phyloP scores from a whole-genome alignment of 306 rosid species.

The Gillenia trifoliata region DNA sequence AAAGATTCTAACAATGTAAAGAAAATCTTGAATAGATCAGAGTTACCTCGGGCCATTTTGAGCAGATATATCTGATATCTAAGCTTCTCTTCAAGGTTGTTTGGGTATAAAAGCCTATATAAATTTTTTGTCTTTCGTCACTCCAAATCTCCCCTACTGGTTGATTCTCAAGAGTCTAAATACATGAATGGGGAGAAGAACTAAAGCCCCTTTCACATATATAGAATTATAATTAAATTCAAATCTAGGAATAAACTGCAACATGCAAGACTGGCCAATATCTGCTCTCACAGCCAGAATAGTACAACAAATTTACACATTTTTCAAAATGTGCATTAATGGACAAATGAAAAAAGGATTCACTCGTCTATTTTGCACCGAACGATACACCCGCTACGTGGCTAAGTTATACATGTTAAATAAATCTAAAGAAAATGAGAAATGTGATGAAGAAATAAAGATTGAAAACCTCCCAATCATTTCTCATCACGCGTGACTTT shows the following conservation, averaged over 20 bases:
- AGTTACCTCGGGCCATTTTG: conserved; percentile 27
- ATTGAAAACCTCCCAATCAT: not conserved
- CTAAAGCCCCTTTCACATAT: not conserved
- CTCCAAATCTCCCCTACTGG: not conserved
- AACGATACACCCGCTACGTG: not conserved
- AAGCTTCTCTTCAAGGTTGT: not conserved
- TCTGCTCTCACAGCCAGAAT: not conserved
- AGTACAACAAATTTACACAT: not conserved
- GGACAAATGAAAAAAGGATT: not conserved
- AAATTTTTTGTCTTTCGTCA: not conserved
- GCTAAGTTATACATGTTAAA: not conserved
- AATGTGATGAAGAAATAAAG: not conserved
- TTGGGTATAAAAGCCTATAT: not conserved
- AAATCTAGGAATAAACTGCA: not conserved
- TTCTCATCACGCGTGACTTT: not conserved
- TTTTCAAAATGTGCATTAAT: not conserved
- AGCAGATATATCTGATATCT: not conserved
- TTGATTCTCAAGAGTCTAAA: not conserved
- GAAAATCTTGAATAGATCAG: not conserved
- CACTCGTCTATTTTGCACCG: not conserved
- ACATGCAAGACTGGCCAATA: not conserved
- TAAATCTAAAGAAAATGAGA: not conserved
- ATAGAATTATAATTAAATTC: not conserved
- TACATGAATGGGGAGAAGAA: not conserved
- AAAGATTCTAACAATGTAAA: not conserved